Base-by-base conservation (phyloP, 805 yeast species). In the Dipodascus albidus region DNA sequence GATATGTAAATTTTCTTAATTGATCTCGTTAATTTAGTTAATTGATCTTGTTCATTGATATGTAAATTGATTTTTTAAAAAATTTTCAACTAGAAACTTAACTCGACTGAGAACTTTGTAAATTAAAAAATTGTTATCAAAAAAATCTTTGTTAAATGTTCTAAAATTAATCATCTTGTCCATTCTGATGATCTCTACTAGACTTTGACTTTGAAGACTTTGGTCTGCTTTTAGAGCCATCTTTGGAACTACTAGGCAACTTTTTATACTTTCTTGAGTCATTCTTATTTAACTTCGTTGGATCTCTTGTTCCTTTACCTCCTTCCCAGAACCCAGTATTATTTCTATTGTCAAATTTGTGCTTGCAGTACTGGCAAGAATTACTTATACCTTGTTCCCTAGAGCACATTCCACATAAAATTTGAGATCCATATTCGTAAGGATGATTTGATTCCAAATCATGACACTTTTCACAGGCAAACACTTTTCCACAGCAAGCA, bases 281-380 rank as follows among this genome's bases (percentile, higher is more conserved):
- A 55, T 70, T 71, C n/a, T 69, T 57, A 54, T 71, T 67, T 74
- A 72, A 69, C 49, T 58, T 61, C 22, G 58, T 58, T 23, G 61
- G 63, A 53, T 72, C 73, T n/a, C 76, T 64, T 15, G 72, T 70
- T 1, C 76, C 76, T 44, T 59, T 62, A 0, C 76, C 76, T 21
- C 76, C 76, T 55, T 72, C 76, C 76, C 76, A 72, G 59, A 72
- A 73, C 17, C 70, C 67, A 1, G 74, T 59, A 27, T 54, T 62
- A 17, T 38, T 38, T 22, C 67, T 58, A 8, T 59, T 54, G 14
- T 66, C 62, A 51, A 68, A 72, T 42, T 65, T 62, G 50, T 70
- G 71, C 9, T 64, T 61, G 54, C 76, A 72, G 55, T 58, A 67
- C 3, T 55, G 56, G 55, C 75, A 71, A 15, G 62, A 62, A n/a